Conservation (phyloP, 371 early-diverging fungal genomes). For the Mortierella sp. region DNA sequence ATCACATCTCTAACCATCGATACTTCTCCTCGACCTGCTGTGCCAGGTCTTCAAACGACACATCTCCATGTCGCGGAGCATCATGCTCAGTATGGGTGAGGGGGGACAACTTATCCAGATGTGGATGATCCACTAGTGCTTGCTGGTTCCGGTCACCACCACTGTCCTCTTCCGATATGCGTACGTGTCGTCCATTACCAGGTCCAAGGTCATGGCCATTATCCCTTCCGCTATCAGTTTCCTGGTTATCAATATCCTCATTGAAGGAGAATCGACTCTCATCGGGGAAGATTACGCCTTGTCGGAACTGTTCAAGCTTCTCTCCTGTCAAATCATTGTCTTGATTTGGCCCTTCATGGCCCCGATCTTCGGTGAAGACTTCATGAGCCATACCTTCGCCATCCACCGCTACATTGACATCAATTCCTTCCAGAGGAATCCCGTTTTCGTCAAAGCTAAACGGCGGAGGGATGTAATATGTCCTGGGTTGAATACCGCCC, state of each 20-base stretch:
- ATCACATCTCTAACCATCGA: conserved; percentile 2
- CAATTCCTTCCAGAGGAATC: conserved; percentile 21
- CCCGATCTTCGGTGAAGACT: background rate
- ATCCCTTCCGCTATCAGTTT: background rate
- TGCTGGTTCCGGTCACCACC: too few species aligned
- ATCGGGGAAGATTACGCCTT: conserved; percentile 31
- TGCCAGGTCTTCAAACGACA: conserved; percentile 29
- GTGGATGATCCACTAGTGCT: too few species aligned
- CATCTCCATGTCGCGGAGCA: background rate
- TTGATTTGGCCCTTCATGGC: background rate
- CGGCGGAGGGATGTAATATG: conserved; percentile 30
- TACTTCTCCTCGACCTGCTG: conserved; percentile 17
- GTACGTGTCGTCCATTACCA: too few species aligned
- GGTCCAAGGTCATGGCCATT: too few species aligned
- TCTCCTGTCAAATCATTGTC: conserved; percentile 17
- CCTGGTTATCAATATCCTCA: background rate
- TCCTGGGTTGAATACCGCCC: conserved; percentile 41
- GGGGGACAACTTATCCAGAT: too few species aligned
- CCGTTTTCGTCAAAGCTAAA: conserved; percentile 16
- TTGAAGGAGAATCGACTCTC: background rate
- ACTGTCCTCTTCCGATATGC: too few species aligned
- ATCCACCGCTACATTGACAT: conserved; percentile 8
- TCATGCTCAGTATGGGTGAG: too few species aligned
- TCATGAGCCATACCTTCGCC: conserved; percentile 4
- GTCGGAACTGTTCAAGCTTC: conserved; percentile 32